phyloP scores from a whole-genome alignment of 306 rosid species.

The Ammopiptanthus mongolicus region DNA sequence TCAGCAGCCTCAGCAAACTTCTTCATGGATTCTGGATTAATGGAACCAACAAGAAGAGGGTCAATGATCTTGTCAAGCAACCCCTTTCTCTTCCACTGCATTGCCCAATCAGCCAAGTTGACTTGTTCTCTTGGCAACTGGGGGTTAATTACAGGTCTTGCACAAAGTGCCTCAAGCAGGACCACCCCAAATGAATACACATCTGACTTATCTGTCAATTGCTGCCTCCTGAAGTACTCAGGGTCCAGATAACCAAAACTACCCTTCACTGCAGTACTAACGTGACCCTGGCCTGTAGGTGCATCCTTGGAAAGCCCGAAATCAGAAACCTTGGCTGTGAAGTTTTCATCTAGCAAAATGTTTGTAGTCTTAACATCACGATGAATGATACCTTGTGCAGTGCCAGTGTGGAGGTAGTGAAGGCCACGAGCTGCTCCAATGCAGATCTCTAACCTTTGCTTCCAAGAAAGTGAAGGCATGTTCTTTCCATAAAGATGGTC shows the following conservation, averaged over 20 bases:
- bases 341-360: slow-evolving; percentile 29
- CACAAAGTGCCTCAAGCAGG: slow-evolving; percentile 34
- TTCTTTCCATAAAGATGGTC: slow-evolving; percentile 37
- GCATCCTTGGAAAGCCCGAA: slow-evolving; percentile 43
- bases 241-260: slow-evolving; percentile 41
- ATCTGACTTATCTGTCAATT: slow-evolving; percentile 34
- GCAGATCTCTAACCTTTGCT: slow-evolving; percentile 38
- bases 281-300: slow-evolving; percentile 33
- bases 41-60: slow-evolving; percentile 24
- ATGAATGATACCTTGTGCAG: slow-evolving; percentile 42
- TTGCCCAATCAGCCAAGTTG: slow-evolving; percentile 42
- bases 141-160: slow-evolving; percentile 34
- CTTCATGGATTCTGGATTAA: slow-evolving; percentile 30
- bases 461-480: slow-evolving; percentile 28
- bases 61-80: slow-evolving; percentile 34
- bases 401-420: slow-evolving; percentile 42
- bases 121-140: slow-evolving; percentile 38
- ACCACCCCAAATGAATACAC: slow-evolving; percentile 44
- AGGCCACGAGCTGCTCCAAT: slow-evolving; percentile 39
- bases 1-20: slow-evolving; percentile 40
- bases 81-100: slow-evolving; percentile 40
- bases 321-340: slow-evolving; percentile 42
- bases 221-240: slow-evolving; percentile 38
- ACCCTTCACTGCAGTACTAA: slow-evolving; percentile 42
- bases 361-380: slow-evolving; percentile 44